Evolutionary conservation across 768 basidiomycete genomes (phyloP), one percentile per base, ranked within the genome.

Genomic region (Phylloporus scabripes): DNA sequence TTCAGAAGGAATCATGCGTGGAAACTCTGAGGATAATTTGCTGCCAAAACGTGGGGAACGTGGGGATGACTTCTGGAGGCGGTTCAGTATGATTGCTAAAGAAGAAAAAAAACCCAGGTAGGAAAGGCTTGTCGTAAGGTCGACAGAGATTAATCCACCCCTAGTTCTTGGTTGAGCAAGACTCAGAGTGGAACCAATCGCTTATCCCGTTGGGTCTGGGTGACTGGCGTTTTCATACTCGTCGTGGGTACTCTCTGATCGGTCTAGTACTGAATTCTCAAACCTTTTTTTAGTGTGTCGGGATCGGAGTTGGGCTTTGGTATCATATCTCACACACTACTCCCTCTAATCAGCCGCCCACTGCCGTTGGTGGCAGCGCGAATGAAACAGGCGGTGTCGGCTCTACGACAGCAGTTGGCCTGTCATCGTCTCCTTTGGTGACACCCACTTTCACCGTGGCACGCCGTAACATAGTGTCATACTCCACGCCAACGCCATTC

Each of bases 21-120:
- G 85, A 5, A 74, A 81, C 43, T 72, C 72, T 1, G 88, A 91
- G 63, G 85, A 83, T 36, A 78, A 81, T 2, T 61, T 86, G 3
- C 63, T 90, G 7, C 83, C 86, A 1, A 72, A 72, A 34, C 76
- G 85, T 39, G 85, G 87, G 2, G 80, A 87, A 62, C 79, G 75
- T 42, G 86, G 87, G 0, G 87, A 91, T 58, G 85, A 90, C 58
- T 91, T 92, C 68, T 92, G 89, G 89, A 74, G 85, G 51, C 75
- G 89, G 33, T 92, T 91, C 68, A 87, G 84, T 52, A 88, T 90
- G 73, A 81, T 91, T 53, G 87, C 81, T 8, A 86, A 80, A 60
- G 81, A 82, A 50, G 81, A 85, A 56, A 72, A 73, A 60, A 80
- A 80, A 57, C 74, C 76, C 65, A 72, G 69, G 75, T 74, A 45